phyloP scores from a whole-genome alignment of 176 grass and related monocot species.

The Oryza longistaminata region DNA sequence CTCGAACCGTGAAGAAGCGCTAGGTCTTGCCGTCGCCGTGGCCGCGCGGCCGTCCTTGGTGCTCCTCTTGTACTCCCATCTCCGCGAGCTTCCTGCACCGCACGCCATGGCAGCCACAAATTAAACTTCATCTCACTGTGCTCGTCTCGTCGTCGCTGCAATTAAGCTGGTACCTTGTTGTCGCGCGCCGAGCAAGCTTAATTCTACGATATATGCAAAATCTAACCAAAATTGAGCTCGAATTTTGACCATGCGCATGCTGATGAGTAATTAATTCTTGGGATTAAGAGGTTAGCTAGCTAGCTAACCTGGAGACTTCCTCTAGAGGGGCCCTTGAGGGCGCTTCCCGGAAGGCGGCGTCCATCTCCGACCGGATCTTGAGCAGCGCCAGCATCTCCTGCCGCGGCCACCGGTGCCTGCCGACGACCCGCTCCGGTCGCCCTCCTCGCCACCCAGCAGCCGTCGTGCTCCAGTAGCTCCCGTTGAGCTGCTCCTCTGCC shows the following conservation, averaged over 20 bases:
- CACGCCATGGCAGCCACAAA: slow-evolving; percentile 14
- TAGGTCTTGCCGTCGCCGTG: slow-evolving; percentile 73
- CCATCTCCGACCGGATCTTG: slow-evolving; percentile 99
- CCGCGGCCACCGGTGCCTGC: slow-evolving; percentile 79
- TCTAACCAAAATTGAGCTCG: slow-evolving; percentile 16
- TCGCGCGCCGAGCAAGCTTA: not conserved
- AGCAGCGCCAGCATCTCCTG: slow-evolving; percentile 97
- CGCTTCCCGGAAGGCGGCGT: slow-evolving; percentile 81
- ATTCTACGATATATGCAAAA: not conserved
- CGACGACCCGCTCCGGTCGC: slow-evolving; percentile 42
- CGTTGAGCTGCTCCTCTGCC: slow-evolving; percentile 44
- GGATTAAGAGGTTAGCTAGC: no score
- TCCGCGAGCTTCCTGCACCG: slow-evolving; percentile 67
- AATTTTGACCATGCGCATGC: slow-evolving; percentile 28
- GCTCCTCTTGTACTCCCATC: slow-evolving; percentile 73
- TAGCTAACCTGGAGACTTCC: slow-evolving; percentile 84
- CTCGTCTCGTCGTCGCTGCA: slow-evolving; percentile 18
- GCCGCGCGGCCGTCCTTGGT: slow-evolving; percentile 79
- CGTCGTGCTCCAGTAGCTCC: slow-evolving; percentile 44
- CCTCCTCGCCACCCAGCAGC: slow-evolving; percentile 32
- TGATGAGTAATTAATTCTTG: not conserved
- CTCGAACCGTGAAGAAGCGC: slow-evolving; percentile 91
- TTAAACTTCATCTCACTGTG: slow-evolving; percentile 27
- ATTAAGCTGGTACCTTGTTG: not conserved
- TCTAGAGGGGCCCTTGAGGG: slow-evolving; percentile 91